Conservation (phyloP, 495 filamentous ascomycete species). For the Podospora conica region DNA sequence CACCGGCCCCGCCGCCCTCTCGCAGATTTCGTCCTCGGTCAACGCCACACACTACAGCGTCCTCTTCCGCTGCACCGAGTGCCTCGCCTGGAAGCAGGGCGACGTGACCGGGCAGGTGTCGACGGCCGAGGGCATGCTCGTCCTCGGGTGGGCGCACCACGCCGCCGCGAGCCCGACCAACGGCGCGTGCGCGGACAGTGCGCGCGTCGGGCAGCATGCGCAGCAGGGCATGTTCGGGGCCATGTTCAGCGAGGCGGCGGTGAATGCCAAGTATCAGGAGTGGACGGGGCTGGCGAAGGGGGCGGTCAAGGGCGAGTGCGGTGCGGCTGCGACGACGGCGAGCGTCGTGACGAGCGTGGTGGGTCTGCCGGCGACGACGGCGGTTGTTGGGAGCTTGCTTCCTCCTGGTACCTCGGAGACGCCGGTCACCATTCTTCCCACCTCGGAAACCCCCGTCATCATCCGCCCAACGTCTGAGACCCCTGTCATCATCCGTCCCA, state of each 20-base stretch:
- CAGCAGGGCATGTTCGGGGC: slow-evolving; percentile 13
- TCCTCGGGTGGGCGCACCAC: slow-evolving; percentile 17
- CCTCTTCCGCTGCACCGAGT: slow-evolving; percentile 54
- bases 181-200: slow-evolving; percentile 1
- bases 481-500: no score
- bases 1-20: slow-evolving; percentile 45
- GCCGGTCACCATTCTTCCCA: no score
- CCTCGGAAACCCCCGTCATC: no score
- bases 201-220: slow-evolving; percentile 2
- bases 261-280: not conserved
- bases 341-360: not conserved
- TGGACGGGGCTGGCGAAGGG: slow-evolving; percentile 5
- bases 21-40: slow-evolving; percentile 43
- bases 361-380: not conserved
- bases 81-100: slow-evolving; percentile 40
- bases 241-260: not conserved
- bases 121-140: slow-evolving; percentile 12
- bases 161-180: not conserved
- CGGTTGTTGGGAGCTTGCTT: not conserved
- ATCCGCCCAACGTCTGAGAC: not conserved
- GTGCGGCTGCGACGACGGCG: not conserved
- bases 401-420: not conserved
- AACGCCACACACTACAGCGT: slow-evolving; percentile 46
- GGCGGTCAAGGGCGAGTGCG: not conserved
- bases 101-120: not conserved